Conservation (phyloP, 306 rosid species). For the Comarum palustre region DNA sequence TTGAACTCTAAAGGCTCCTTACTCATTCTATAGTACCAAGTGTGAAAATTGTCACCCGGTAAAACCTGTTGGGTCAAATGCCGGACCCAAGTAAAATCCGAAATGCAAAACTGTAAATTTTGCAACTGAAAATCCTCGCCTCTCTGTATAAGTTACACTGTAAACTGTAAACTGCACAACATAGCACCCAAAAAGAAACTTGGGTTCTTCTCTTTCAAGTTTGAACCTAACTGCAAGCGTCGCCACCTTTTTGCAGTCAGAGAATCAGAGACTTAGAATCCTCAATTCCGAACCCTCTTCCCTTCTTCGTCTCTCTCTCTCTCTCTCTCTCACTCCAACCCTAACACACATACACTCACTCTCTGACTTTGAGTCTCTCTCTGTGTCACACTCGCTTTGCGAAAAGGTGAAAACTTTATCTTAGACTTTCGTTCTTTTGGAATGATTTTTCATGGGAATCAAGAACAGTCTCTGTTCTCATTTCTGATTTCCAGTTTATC, state of each 20-base stretch:
- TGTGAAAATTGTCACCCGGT: neutral
- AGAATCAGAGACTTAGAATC: neutral
- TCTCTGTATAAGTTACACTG: neutral
- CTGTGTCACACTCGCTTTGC: neutral
- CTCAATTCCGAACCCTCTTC: neutral
- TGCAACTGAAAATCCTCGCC: neutral
- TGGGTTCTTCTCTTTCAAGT: neutral
- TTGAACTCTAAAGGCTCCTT: no score
- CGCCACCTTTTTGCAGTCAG: conserved; percentile 5
- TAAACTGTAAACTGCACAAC: no score
- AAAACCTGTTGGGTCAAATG: neutral
- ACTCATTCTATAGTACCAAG: neutral
- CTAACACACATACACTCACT: neutral
- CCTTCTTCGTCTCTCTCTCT: neutral
- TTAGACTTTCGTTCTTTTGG: neutral
- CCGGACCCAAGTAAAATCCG: neutral
- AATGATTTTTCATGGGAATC: neutral
- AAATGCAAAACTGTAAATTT: neutral
- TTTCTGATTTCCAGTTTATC: neutral
- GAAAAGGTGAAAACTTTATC: conserved; percentile 10
- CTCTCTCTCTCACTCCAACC: neutral
- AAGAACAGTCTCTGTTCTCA: conserved; percentile 3
- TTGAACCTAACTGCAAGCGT: neutral
- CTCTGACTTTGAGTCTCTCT: neutral
- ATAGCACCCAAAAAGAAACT: neutral